A percentile compares a stretch with the other conserved stretches of the same genome.
Conservation (phyloP, 2,329 filamentous ascomycete species). For the Apiospora saccharicola region DNA sequence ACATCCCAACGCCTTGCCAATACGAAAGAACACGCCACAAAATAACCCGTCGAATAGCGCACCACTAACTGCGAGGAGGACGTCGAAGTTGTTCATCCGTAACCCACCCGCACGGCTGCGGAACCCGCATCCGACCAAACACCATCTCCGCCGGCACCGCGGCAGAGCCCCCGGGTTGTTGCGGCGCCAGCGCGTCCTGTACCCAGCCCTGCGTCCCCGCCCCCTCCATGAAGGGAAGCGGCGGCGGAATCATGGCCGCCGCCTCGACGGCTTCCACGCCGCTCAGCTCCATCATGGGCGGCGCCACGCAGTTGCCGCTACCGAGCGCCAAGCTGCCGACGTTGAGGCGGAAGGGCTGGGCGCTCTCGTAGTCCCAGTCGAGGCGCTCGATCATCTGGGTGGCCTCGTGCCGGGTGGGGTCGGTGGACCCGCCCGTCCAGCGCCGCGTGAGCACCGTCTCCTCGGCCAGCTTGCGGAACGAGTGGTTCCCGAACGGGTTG, state of each 20-base stretch:
- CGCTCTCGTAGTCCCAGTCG: slow-evolving; percentile 27
- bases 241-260: not conserved
- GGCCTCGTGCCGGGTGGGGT: slow-evolving; percentile 21
- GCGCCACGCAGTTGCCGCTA: not conserved
- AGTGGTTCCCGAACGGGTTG: slow-evolving; percentile 26
- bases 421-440: slow-evolving; percentile 3
- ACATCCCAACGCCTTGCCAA: not conserved
- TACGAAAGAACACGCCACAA: not conserved
- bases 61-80: not conserved
- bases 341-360: slow-evolving; percentile 23
- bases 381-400: slow-evolving; percentile 26
- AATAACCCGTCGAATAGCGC: not conserved
- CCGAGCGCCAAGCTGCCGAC: slow-evolving; percentile 1
- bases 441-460: slow-evolving; percentile 22
- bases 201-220: not conserved
- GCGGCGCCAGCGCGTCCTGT: not conserved
- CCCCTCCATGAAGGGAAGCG: not conserved
- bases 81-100: not conserved
- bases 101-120: slow-evolving; percentile 14
- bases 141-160: not conserved
- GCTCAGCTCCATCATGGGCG: slow-evolving; percentile 5
- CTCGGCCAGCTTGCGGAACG: slow-evolving; percentile 13
- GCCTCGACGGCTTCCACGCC: not conserved
- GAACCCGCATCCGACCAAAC: slow-evolving; percentile 17
- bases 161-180: not conserved